phyloP scores from a whole-genome alignment of 176 grass and related monocot genomes.

The Aegilops sharonensis region DNA sequence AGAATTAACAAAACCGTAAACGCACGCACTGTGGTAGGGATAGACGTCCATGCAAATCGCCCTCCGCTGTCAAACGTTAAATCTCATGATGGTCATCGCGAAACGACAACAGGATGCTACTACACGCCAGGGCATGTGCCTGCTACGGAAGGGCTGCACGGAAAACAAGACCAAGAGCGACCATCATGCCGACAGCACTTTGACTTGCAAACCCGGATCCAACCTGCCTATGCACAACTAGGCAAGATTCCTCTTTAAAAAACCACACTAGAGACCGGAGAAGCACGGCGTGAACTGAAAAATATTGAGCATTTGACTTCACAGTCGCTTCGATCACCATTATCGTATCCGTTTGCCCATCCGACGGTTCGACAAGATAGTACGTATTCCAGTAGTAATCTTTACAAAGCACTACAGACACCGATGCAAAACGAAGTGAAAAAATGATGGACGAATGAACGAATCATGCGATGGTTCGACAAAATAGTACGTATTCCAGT shows the following conservation, averaged over 20 bases:
- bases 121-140: not conserved
- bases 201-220: not conserved
- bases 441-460: not conserved
- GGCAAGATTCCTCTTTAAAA: not conserved
- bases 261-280: not conserved
- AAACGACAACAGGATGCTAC: not conserved
- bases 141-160: not conserved
- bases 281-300: not conserved
- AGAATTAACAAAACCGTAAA: too few relatives aligned
- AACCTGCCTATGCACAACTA: not conserved
- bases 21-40: not conserved
- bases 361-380: constrained; percentile 1
- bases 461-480: too few relatives aligned
- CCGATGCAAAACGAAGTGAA: not conserved
- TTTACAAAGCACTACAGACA: not conserved
- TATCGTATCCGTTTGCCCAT: not conserved
- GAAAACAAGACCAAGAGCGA: not conserved
- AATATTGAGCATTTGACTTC: constrained; percentile 6
- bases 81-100: not conserved
- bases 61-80: not conserved
- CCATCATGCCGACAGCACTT: not conserved
- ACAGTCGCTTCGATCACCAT: not conserved
- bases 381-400: not conserved
- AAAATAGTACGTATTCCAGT: too few relatives aligned
- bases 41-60: not conserved